Conservation (phyloP, 176 grass and related monocot genomes). For the Hsuehochloa calcarea region DNA sequence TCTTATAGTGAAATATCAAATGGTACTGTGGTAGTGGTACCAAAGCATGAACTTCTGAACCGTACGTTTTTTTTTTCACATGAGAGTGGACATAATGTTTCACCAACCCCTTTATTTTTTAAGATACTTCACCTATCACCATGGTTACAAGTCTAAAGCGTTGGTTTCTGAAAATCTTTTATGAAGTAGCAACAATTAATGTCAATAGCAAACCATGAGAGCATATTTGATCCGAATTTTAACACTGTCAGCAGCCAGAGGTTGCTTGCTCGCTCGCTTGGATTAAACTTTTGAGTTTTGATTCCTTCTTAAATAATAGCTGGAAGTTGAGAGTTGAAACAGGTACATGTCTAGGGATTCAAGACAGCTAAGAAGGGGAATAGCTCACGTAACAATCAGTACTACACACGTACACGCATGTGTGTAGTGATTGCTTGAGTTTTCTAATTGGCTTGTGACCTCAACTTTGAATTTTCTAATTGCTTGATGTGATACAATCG, state of each 20-base stretch:
- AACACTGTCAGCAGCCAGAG: neutral
- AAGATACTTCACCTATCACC: constrained; percentile 1
- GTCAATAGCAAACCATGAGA: neutral
- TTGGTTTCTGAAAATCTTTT: constrained; percentile 5
- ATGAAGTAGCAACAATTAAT: neutral
- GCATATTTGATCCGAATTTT: neutral
- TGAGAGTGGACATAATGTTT: neutral
- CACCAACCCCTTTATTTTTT: constrained; percentile 1
- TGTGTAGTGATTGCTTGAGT: neutral
- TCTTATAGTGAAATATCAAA: neutral
- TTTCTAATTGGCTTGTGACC: neutral
- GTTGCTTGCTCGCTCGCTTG: neutral
- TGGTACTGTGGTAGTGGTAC: neutral
- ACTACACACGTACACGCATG: constrained; percentile 1
- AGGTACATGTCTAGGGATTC: constrained; percentile 29
- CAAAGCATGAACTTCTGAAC: neutral
- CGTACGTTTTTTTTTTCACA: neutral
- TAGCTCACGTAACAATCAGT: neutral
- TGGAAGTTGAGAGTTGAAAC: constrained; percentile 18
- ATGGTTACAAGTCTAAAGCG: neutral
- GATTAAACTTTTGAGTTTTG: neutral
- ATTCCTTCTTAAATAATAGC: neutral
- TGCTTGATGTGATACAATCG: neutral
- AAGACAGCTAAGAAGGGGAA: constrained; percentile 8
- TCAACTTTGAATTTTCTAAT: neutral